phyloP scores from a whole-genome alignment of 306 rosid species.

The Carpinus viminea region DNA sequence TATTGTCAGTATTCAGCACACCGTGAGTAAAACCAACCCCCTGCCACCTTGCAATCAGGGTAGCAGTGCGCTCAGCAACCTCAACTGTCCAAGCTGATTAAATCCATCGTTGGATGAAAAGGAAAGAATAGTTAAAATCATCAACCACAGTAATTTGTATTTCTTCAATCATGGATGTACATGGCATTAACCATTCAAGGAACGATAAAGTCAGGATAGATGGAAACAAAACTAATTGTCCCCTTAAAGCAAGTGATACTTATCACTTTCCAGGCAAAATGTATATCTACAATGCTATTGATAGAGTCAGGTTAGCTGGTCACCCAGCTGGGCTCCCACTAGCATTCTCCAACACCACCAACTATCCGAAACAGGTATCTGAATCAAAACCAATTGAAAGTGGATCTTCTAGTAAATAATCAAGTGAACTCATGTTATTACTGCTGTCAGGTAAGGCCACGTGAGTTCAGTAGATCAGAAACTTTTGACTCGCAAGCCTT shows the following conservation, averaged over 20 bases:
- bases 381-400: not conserved
- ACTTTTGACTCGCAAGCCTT: not conserved
- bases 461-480: not conserved
- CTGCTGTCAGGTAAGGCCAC: not conserved
- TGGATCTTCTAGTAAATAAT: not conserved
- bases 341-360: not conserved
- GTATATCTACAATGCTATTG: not conserved
- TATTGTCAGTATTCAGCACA: conserved; percentile 96
- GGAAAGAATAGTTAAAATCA: conserved; percentile 13
- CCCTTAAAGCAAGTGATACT: not conserved
- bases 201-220: not conserved
- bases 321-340: not conserved
- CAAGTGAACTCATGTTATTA: not conserved
- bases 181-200: not conserved
- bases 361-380: not conserved
- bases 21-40: conserved; percentile 99
- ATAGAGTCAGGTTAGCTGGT: not conserved
- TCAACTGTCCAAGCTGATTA: conserved; percentile 89
- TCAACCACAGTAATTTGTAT: not conserved
- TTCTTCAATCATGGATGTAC: not conserved
- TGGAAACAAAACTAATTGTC: not conserved
- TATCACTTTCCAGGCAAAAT: not conserved
- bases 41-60: conserved; percentile 93
- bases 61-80: conserved; percentile 92
- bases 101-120: conserved; percentile 25